phyloP scores from a whole-genome alignment of 2,329 filamentous ascomycete genomes.

The Beauveria australis region DNA sequence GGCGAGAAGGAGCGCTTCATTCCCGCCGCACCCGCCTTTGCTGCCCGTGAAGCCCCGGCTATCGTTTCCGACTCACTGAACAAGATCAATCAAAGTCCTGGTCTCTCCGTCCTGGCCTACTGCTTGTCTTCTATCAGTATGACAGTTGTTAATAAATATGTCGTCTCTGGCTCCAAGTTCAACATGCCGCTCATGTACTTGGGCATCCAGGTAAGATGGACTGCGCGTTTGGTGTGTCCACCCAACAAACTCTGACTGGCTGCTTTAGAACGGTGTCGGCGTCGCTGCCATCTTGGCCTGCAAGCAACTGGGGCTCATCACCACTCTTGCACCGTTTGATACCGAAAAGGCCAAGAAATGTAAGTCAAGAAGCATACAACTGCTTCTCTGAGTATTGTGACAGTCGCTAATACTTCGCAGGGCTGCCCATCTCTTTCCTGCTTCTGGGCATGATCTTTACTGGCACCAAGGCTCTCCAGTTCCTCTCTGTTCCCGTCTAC shows the following conservation, averaged over 20 bases:
- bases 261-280: slow-evolving; percentile 67
- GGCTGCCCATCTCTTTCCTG: slow-evolving; percentile 86
- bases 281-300: slow-evolving; percentile 69
- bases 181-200: slow-evolving; percentile 90
- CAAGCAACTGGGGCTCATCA: slow-evolving; percentile 70
- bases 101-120: slow-evolving; percentile 70
- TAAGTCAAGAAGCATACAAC: slow-evolving; percentile 32
- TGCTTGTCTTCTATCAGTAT: slow-evolving; percentile 86
- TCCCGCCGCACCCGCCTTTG: slow-evolving; percentile 3
- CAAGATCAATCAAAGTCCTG: slow-evolving; percentile 10
- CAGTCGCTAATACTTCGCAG: slow-evolving; percentile 31
- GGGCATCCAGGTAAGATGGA: slow-evolving; percentile 64
- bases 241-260: slow-evolving; percentile 9
- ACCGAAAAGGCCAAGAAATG: slow-evolving; percentile 80
- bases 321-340: slow-evolving; percentile 70
- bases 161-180: slow-evolving; percentile 75
- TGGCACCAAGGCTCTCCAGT: slow-evolving; percentile 82
- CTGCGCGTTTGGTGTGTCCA: neutral
- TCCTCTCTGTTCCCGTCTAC: slow-evolving; percentile 87
- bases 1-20: slow-evolving; percentile 13
- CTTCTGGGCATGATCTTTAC: slow-evolving; percentile 97
- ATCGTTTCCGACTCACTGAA: slow-evolving; percentile 7
- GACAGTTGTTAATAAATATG: slow-evolving; percentile 97
- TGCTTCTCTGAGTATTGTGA: neutral
- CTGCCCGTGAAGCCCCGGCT: slow-evolving; percentile 3